Percentiles rank a stretch among this genome's conserved stretches.
phyloP scores from a whole-genome alignment of 495 filamentous ascomycete species.

The Cryomyces antarcticus region DNA sequence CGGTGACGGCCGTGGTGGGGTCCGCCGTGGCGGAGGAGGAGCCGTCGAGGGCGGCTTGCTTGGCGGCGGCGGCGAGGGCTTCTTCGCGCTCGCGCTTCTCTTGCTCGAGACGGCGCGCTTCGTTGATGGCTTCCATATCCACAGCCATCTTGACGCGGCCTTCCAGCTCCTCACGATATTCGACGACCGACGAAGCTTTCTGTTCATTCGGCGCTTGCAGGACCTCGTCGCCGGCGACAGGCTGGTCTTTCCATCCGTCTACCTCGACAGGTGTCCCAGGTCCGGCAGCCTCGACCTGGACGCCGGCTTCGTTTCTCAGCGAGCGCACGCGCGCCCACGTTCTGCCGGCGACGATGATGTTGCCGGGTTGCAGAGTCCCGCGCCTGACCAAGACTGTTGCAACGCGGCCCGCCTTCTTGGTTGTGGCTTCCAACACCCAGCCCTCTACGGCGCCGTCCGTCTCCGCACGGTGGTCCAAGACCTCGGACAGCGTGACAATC shows the following conservation, averaged over 20 bases:
- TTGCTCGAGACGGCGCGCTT: constrained; percentile 37
- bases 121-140: constrained; percentile 63
- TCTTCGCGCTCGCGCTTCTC: constrained; percentile 36
- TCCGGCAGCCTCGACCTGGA: constrained; percentile 46
- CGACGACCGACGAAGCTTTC: constrained; percentile 60
- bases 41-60: constrained; percentile 8
- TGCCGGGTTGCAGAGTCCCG: constrained; percentile 63
- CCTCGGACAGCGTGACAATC: constrained; percentile 60
- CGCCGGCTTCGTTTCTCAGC: constrained; percentile 69
- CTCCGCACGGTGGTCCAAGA: constrained; percentile 77
- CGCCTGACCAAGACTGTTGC: constrained; percentile 77
- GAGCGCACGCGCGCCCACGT: constrained; percentile 69
- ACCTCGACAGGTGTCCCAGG: constrained; percentile 84
- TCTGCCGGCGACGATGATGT: constrained; percentile 70
- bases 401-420: constrained; percentile 67
- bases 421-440: constrained; percentile 85
- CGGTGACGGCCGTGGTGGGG: not conserved
- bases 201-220: constrained; percentile 63
- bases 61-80: constrained; percentile 19
- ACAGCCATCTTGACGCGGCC: constrained; percentile 38
- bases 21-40: constrained; percentile 3
- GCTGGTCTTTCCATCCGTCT: constrained; percentile 84
- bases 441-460: constrained; percentile 61
- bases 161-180: constrained; percentile 44
- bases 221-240: constrained; percentile 71